Evolutionary conservation across 768 basidiomycete species (phyloP), one percentile per base, ranked within the genome.

Genomic region (Collybia sp.): DNA sequence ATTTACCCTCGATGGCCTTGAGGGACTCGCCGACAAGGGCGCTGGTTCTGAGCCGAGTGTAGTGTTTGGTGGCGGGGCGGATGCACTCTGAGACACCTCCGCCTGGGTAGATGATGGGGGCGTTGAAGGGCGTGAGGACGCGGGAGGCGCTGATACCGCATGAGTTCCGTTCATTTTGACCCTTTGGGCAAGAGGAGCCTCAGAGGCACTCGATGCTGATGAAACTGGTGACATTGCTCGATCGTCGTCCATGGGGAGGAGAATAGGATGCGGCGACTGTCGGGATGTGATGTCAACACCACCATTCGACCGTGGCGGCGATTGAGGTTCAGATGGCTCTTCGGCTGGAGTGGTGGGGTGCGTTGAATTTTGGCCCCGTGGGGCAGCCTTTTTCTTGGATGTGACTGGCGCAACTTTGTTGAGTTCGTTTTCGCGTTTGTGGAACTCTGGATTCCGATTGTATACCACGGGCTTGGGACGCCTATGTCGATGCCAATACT

Each of bases 401-500:
- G 64, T 25, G 25, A 8, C 66, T 20, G 53, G 55, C 3, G 64
- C 57, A 0, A 71, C 65, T 59, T 78, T 82, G 12, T 69, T 70
- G 44, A 71, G 57, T 35, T 88, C 87, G 2, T 67, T 63, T 40
- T 88, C 86, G 30, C 66, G 69, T 54, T 71, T 76, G 57, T 94
- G 93, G 60, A 75, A 82, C 15, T 83, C 84, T 2, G 77, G 77
- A 58, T 88, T 83, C 0, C 85, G 68, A 51, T 83, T 91, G 57
- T 93, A 94, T 58, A 83, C 77, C 37, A 89, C 83, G 6, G 88
- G 87, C 3, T 88, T 75, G 5, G 88, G 88, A 45, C 87, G 70
- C 45, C 89, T 75, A 70, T 92, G 88, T 46, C 91, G 69, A 63
- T 93, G 89, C 85, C 87, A 94, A 68, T 78, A 93, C 66, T 93